Base-by-base conservation (phyloP, 208 protist species). In the Herpetomonas tarakana region DNA sequence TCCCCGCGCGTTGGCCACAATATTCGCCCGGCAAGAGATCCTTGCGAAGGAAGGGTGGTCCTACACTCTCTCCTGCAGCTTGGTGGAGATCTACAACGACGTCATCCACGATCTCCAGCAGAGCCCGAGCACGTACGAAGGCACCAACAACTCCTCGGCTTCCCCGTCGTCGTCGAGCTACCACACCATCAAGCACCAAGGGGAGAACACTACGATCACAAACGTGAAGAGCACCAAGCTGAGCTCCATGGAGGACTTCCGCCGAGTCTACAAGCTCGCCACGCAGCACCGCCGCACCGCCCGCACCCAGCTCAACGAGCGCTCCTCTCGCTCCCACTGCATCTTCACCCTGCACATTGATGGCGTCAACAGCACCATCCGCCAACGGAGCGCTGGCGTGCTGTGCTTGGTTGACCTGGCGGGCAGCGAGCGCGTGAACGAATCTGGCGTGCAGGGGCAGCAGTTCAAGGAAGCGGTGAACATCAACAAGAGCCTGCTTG, bases 1-100 rank as follows among this genome's bases (percentile, higher is more conserved):
- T 9, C 93, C 93, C 7, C 85, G 92, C 19, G 84, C 88, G 1
- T 62, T 97, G 38, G 62, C 67, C 38, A 85, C 83, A 7, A 82
- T 96, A 31, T 89, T 95, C 38, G 52, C 54, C 39, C 83, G 88
- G 2, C 64, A 81, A 51, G 73, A 74, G 25, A 80, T 63, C 59
- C 70, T 96, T 18, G 38, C 62, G 1, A 58, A 72, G 4, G 83
- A 95, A 30, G 92, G 88, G 19, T 97, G 92, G 90, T 65, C 31
- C 21, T 92, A 92, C 58, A 59, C 71, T 22, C 60, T 96, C 19
- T 75, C 71, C 2, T 92, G 84, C 65, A 83, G 73, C 52, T 92
- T 93, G 57, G 68, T 97, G 3, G 90, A 97, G 64, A 95, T 97
- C 58, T 96, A 97, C 81, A 97, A 96, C 66, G 92, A 97, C 58